A percentile compares a stretch with the other conserved stretches of the same genome.
Evolutionary conservation across 2,329 filamentous ascomycete species (phyloP).

Genomic region (Stagonosporopsis chrysanthemi): DNA sequence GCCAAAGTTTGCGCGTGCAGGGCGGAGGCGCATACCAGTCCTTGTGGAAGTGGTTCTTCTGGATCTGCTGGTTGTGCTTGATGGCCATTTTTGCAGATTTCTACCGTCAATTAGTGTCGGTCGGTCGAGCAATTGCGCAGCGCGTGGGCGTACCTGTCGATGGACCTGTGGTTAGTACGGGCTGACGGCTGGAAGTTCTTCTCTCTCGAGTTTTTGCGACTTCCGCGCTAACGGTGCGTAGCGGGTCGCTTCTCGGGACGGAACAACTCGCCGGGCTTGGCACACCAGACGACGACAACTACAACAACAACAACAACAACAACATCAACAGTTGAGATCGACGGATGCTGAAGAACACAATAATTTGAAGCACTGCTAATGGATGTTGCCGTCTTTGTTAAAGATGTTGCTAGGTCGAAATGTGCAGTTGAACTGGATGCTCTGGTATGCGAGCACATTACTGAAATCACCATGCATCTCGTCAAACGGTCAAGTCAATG

Average conservation of each 20-base stretch:
- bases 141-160: slow-evolving; percentile 38
- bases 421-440: too few species aligned
- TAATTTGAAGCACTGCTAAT: too few species aligned
- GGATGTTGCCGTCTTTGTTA: too few species aligned
- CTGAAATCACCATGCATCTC: too few species aligned
- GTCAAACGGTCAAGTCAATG: too few species aligned
- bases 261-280: slow-evolving; percentile 27
- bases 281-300: not conserved
- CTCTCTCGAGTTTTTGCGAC: slow-evolving; percentile 17
- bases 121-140: slow-evolving; percentile 6
- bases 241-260: slow-evolving; percentile 25
- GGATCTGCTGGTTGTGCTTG: slow-evolving; percentile 99
- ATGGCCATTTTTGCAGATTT: slow-evolving; percentile 71
- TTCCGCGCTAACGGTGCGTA: slow-evolving; percentile 7
- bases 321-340: too few species aligned
- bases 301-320: not conserved
- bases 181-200: slow-evolving; percentile 29
- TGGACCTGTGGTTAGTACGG: slow-evolving; percentile 47
- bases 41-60: slow-evolving; percentile 75
- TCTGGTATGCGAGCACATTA: too few species aligned
- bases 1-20: slow-evolving; percentile 18
- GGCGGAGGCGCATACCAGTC: slow-evolving; percentile 65
- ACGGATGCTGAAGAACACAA: too few species aligned
- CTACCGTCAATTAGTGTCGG: slow-evolving; percentile 23
- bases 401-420: too few species aligned